Evolutionary conservation across 1,284 basidiomycete genomes (phyloP), one percentile per base, ranked within the genome.

Genomic region (Boletus smithii): DNA sequence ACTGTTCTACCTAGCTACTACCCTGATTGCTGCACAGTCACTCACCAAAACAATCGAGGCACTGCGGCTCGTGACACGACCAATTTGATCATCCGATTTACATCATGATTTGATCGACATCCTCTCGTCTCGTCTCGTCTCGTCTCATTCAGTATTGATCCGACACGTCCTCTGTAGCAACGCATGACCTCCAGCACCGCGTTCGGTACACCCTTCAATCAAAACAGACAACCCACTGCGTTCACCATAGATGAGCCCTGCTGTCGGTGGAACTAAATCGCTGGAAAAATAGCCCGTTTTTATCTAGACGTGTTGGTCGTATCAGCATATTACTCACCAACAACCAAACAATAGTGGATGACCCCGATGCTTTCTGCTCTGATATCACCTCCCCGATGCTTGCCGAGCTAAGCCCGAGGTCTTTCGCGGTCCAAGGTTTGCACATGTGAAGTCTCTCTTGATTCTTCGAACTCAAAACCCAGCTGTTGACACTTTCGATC

Each of bases 61-160:
- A 35, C 53, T 65, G 53, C 45, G 46, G 17, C 45, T 51, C 50
- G 42, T 65, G 60, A 61, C 62, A 59, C 44, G 11, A 42, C 53
- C 40, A 50, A 55, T 63, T 65, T 58, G 46, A 61, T 58, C 46
- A 37, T 47, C 51, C 47, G 45, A 38, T 38, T 40, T 35, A 48
- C 51, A 63, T 62, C 60, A 55, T 52, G 43, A 53, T 60, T 53
- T 54, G 59, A 57, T 56, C 51, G 61, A 63, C 51, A 43, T 52
- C 48, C 20, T 33, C 32, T 16, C 27, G 27, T 47, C 30, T 31
- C 43, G 39, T 44, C 43, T 49, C 29, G 32, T 20, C 20, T 20
- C 20, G 20, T 48, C 48, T 51, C 52, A 53, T 44, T 35, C 42
- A 34, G 35, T 43, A 44, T 44, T 53, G 59, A 57, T 61, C 50